A percentile compares a stretch with the other conserved stretches of the same genome.
These are phyloP conservation scores for Penicillium sp. DNA, from an alignment of 2,329 filamentous ascomycete genomes.

Conservation along the genomic window DNA sequence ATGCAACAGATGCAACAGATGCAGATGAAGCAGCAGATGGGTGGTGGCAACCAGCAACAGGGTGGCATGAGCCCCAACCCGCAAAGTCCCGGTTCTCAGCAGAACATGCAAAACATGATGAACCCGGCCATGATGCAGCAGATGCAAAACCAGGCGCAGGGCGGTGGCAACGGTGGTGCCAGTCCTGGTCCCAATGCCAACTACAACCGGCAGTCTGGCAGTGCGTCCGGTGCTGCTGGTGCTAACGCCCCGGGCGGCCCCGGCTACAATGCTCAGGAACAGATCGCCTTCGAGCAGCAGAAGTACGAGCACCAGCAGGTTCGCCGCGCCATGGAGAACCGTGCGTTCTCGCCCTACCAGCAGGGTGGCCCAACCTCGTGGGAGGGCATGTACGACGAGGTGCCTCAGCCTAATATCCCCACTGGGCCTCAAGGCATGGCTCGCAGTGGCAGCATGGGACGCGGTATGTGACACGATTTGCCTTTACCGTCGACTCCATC, in stretches of 20 bases:
- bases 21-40: slow-evolving; percentile 50
- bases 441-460: slow-evolving; percentile 42
- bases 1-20: slow-evolving; percentile 67
- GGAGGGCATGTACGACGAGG: slow-evolving; percentile 98
- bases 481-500: background rate
- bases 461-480: slow-evolving; percentile 39
- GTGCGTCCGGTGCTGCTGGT: background rate
- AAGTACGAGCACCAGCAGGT: slow-evolving; percentile 71
- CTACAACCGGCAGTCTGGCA: slow-evolving; percentile 40
- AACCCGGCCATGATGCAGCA: slow-evolving; percentile 75
- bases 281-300: slow-evolving; percentile 72
- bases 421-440: slow-evolving; percentile 51
- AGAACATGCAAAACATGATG: slow-evolving; percentile 54
- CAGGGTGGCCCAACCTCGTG: slow-evolving; percentile 74
- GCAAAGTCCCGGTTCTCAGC: slow-evolving; percentile 51
- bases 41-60: slow-evolving; percentile 47
- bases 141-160: slow-evolving; percentile 48
- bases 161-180: slow-evolving; percentile 32
- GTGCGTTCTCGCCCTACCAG: slow-evolving; percentile 45
- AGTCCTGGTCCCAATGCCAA: slow-evolving; percentile 55
- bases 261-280: slow-evolving; percentile 67
- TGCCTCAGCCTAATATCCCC: slow-evolving; percentile 72
- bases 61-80: slow-evolving; percentile 37
- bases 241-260: slow-evolving; percentile 38
- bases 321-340: slow-evolving; percentile 50